These are phyloP conservation scores for Pythium apleroticum DNA, from an alignment of 352 stramenopile genomes.

Conservation along the genomic window DNA sequence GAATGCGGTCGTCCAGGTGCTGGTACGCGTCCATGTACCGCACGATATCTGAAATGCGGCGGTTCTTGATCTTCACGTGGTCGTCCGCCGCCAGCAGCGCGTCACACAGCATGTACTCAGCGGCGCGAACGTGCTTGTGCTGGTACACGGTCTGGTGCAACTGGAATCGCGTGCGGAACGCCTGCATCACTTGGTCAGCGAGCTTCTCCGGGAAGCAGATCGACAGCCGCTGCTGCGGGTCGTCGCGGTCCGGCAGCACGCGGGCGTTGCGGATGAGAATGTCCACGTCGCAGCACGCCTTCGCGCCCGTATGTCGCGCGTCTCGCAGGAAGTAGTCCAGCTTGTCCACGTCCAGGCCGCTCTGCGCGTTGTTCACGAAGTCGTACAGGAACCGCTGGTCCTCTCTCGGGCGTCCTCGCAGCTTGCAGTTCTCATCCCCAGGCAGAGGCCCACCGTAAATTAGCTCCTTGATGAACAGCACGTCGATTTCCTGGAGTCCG, in stretches of 20 bases:
- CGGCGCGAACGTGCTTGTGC: slow-evolving; percentile 75
- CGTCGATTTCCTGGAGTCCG: slow-evolving; percentile 48
- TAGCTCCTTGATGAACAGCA: slow-evolving; percentile 79
- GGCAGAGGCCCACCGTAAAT: slow-evolving; percentile 66
- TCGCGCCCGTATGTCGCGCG: slow-evolving; percentile 69
- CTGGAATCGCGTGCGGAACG: slow-evolving; percentile 85
- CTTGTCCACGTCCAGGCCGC: slow-evolving; percentile 89
- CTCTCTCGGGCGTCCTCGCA: slow-evolving; percentile 42
- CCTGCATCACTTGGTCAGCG: slow-evolving; percentile 81
- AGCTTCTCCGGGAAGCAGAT: slow-evolving; percentile 90
- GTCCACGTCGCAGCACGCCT: slow-evolving; percentile 70
- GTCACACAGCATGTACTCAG: slow-evolving; percentile 91
- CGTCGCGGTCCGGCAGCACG: slow-evolving; percentile 60
- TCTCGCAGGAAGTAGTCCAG: slow-evolving; percentile 91
- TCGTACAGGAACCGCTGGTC: slow-evolving; percentile 82
- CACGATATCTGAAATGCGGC: slow-evolving; percentile 69
- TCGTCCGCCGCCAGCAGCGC: slow-evolving; percentile 68
- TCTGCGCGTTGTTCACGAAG: slow-evolving; percentile 88
- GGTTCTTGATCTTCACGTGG: slow-evolving; percentile 56
- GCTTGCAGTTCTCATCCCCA: slow-evolving; percentile 20
- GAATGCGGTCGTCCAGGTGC: slow-evolving; percentile 79
- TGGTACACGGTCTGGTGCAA: slow-evolving; percentile 89
- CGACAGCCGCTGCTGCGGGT: slow-evolving; percentile 40
- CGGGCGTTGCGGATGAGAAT: slow-evolving; percentile 75
- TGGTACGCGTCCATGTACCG: slow-evolving; percentile 70